Base-by-base conservation (phyloP, 2,329 filamentous ascomycete genomes). In the Pseudogymnoascus sp. region DNA sequence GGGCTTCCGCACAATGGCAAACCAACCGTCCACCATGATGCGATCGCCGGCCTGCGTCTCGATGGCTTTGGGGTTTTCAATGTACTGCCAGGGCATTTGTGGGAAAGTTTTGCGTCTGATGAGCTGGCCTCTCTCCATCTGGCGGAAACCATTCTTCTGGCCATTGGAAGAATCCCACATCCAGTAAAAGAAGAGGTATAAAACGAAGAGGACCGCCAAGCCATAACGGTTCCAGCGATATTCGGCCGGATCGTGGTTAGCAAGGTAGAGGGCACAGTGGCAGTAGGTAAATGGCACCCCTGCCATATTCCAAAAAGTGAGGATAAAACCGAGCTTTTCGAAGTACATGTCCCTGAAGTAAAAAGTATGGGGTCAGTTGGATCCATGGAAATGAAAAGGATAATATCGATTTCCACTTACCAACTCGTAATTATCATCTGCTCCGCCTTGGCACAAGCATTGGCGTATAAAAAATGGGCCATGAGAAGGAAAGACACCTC, bases 261-360 rank as follows among this genome's bases (percentile, higher is more conserved):
- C 91, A 59, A 96, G 82, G 77, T 89, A 96, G 69, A 96, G 85
- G 58, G 89, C 93, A 82, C 89, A 94, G 79, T 96, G 92, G 78
- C 91, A 96, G 81, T 96, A 96, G 61, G 86, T 92, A 60, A 96
- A 81, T 11, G 92, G 92, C 26, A 96, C 92, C 67, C 92, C 92
- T 54, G 92, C 91, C 73, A 96, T 80, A 76, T 96, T 96, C 92
- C 92, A 96, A 84, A 96, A 96, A 74, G 95, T 95, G 67, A 96
- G 84, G 92, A 96, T 96, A 79, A 96, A 96, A 60, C 92, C 92
- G 84, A 90, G 92, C 78, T 96, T 96, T 80, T 96, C 92, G 70
- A 91, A 93, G 79, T 95, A 96, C 88, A 96, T 96, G 71, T 96
- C 92, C 21, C 21, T 21, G 3, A 21, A 21, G 21, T 21, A 21